Evolutionary conservation across 176 grass and related monocot genomes (phyloP).

Genomic region (Areca catechu): DNA sequence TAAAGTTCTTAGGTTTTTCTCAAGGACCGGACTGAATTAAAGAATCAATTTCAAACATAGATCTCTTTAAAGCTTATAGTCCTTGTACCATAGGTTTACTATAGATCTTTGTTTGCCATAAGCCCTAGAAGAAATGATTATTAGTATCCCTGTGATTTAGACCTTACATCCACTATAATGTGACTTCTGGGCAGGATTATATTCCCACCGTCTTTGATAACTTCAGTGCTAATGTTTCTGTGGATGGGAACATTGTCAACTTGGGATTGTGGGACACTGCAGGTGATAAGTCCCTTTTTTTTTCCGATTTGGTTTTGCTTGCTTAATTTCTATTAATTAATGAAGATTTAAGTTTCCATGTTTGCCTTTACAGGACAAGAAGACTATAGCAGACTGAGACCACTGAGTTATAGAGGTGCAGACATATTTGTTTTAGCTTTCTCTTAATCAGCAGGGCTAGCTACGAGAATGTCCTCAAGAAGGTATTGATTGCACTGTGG

Average conservation of each 20-base stretch:
- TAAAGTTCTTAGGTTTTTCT: too few relatives aligned
- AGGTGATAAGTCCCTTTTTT: slow-evolving; percentile 12
- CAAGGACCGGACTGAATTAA: too few relatives aligned
- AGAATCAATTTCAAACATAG: too few relatives aligned
- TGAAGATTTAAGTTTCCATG: background rate
- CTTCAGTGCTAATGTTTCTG: too few relatives aligned
- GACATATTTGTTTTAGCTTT: slow-evolving; percentile 86
- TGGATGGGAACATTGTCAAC: too few relatives aligned
- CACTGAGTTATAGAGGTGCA: slow-evolving; percentile 83
- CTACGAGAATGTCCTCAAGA: slow-evolving; percentile 94
- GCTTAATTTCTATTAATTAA: background rate
- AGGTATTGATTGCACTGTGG: slow-evolving; percentile 25
- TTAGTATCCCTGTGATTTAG: too few relatives aligned
- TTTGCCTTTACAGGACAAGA: slow-evolving; percentile 55
- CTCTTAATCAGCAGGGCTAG: slow-evolving; percentile 92
- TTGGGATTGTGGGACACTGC: slow-evolving; percentile 38
- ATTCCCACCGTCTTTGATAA: too few relatives aligned
- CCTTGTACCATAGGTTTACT: too few relatives aligned
- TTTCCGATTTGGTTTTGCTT: background rate
- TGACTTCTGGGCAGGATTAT: background rate
- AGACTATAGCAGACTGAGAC: slow-evolving; percentile 90
- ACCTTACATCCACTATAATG: slow-evolving; percentile 25
- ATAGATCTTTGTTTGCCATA: slow-evolving; percentile 23
- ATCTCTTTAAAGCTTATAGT: too few relatives aligned
- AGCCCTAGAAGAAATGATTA: too few relatives aligned